Conservation (phyloP, 805 yeast species). For the Ogataea populi-albae region DNA sequence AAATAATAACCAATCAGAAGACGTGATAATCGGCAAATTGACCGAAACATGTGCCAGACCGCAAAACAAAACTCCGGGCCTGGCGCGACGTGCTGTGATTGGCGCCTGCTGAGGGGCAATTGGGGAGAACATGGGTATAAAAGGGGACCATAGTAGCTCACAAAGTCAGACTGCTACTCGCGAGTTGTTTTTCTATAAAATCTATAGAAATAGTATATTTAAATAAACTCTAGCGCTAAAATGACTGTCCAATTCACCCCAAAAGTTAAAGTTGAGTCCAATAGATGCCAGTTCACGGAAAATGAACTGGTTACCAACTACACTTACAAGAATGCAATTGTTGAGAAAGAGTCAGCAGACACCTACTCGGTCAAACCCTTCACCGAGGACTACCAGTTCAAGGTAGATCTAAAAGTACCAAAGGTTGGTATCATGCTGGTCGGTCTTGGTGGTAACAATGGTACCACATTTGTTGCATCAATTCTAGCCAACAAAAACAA, state of each 20-base stretch:
- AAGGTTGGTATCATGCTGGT: constrained; percentile 87
- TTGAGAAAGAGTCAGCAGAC: constrained; percentile 50
- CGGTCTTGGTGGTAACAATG: constrained; percentile 96
- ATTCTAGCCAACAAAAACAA: constrained; percentile 80
- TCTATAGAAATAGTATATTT: constrained; percentile 1
- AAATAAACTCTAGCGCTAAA: not conserved
- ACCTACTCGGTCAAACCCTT: constrained; percentile 66
- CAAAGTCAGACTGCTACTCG: no score
- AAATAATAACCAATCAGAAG: not conserved
- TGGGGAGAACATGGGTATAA: not conserved
- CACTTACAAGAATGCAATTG: constrained; percentile 74
- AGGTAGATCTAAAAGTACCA: constrained; percentile 77
- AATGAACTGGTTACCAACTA: constrained; percentile 58
- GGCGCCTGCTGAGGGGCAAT: constrained; percentile 1
- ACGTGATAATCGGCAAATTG: not conserved
- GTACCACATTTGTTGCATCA: constrained; percentile 85
- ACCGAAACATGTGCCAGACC: constrained; percentile 1
- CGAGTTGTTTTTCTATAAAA: not conserved
- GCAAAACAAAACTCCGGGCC: not conserved
- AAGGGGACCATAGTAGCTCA: not conserved
- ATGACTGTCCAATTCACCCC: constrained; percentile 36
- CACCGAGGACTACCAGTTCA: constrained; percentile 74
- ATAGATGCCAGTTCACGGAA: constrained; percentile 48
- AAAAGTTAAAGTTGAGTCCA: constrained; percentile 53
- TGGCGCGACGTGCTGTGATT: not conserved